Evolutionary conservation across 2,329 filamentous ascomycete species (phyloP), one percentile per base, ranked within the genome.

Genomic region (Aureobasidium sp.): DNA sequence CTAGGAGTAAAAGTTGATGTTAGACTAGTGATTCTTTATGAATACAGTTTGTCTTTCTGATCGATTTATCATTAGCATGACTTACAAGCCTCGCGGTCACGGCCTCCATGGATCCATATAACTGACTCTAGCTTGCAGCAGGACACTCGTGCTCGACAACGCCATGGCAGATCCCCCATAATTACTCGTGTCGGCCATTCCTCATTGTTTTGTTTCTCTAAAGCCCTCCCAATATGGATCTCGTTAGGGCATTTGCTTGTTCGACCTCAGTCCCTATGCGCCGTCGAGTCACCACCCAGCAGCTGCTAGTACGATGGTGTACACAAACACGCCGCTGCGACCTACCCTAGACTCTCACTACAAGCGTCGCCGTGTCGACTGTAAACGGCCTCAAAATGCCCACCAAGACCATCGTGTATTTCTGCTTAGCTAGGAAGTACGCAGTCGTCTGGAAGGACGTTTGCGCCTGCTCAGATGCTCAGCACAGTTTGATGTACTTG

Each of bases 1-100:
- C 49, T 38, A 47, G 45, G 55, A 60, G 37, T 33, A 53, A 60
- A 61, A 64, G 65, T 35, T 74, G 74, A 75, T 75, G 73, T 75
- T 74, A 75, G 73, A 74, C 73, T 75, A 69, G 73, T 66, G 67
- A 74, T 69, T 61, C 63, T 47, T 66, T 42, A 50, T 57, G 43
- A 51, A 50, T 27, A 53, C 37, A 43, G 3, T 31, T 29, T 17
- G 15, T 35, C n/a, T 43, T 19, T 19, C 58, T 38, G 58, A 46
- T 19, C 33, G 7, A 33, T n/a, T n/a, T n/a, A n/a, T 8, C 25
- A 15, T 15, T 8, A 37, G 8, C 25, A 23, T 31, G n/a, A n/a
- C n/a, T n/a, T n/a, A 37, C 6, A 35, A 15, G 13, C 11, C 23
- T 46, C 15, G 7, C 19, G 8, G 2, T 19, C 17, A 49, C 7